Evolutionary conservation across 768 basidiomycete species (phyloP), one percentile per base, ranked within the genome.

Genomic region (Dictyophora rubrovolvata): DNA sequence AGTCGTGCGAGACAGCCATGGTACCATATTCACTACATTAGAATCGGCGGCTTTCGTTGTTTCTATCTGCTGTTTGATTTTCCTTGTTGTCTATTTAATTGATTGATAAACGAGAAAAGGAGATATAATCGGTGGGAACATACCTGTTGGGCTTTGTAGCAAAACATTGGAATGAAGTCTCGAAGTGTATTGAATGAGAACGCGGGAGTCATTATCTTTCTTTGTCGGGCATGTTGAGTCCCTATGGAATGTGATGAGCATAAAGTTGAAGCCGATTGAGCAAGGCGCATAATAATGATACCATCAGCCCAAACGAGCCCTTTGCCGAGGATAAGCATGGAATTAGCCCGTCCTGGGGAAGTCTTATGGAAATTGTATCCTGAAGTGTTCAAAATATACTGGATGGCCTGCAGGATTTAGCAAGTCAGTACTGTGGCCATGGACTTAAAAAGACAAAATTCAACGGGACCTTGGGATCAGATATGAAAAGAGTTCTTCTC

Each of bases 321-420:
- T 20, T 62, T 46, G 9, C 69, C 69, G 4, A 63, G 60, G 33
- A 69, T 60, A 52, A 68, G 61, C 51, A 59, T 59, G 16, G 34
- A 20, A 20, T 17, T 14, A 28, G 34, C 53, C 14, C 53, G 23
- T 10, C 23, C 22, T 1, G 22, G 14, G 5, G 21, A 3, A 28
- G 53, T 23, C 66, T 82, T 81, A 34, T 73, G 71, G 66, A 78
- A 81, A 12, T 73, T 73, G 64, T 83, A 83, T 20, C 79, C 79
- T n/a, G 77, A 77, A 18, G 79, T 79, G 57, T 82, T 79, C 55
- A 77, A 75, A 34, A 82, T 78, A 63, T 82, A 77, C 63, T 81
- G 79, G 18, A 83, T 69, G 5, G 80, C 79, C 66, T 81, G 4
- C 11, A 9, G 42, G 2, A 42, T 42, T n/a, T n/a, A 42, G 4